Base-by-base conservation (phyloP, 306 rosid genomes). In the Cucurbita pepo region DNA sequence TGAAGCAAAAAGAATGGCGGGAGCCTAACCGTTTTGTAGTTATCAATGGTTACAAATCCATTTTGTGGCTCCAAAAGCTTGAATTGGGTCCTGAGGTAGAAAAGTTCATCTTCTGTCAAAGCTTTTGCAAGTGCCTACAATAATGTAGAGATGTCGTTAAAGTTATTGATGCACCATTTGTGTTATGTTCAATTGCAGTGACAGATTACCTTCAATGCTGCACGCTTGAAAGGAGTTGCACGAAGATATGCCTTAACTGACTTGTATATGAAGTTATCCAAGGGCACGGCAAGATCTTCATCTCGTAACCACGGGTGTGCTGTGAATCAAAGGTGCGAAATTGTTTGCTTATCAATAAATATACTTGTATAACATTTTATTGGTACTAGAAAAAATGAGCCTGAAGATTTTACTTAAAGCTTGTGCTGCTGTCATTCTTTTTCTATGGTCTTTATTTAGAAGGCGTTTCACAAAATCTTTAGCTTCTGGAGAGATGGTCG, bases 301-400 rank as follows among this genome's bases (percentile, higher is more conserved):
- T 94, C 87, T 67, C 90, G 85, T 83, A 94, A 81, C 98, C 98
- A 94, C 36, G 96, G 95, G 81, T 94, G 98, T 75, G 89, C 98
- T 94, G 90, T 76, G 85, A 73, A 82, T 44, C 82, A n/a, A n/a
- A 13, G 75, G 82, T 64, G 69, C 45, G 67, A 74, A n/a, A 62
- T 60, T 77, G 74, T 60, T 56, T 57, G 56, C 11, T 12, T 6
- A 44, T n/a, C 16, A 19, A 7, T 0, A 76, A 66, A 43, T 25
- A 70, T 13, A 50, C 30, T 15, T 47, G 21, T 10, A 11, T 70
- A 47, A 47, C 45, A 73, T 72, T 53, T 48, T 40, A 50, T 58
- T 41, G 10, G 59, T 43, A 73, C 72, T 10, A 8, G 22, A 47
- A 63, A 37, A 54, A 14, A 34, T 54, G 37, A 38, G 48, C 41